Conservation (phyloP, 306 rosid genomes). For the Benincasa hispida region DNA sequence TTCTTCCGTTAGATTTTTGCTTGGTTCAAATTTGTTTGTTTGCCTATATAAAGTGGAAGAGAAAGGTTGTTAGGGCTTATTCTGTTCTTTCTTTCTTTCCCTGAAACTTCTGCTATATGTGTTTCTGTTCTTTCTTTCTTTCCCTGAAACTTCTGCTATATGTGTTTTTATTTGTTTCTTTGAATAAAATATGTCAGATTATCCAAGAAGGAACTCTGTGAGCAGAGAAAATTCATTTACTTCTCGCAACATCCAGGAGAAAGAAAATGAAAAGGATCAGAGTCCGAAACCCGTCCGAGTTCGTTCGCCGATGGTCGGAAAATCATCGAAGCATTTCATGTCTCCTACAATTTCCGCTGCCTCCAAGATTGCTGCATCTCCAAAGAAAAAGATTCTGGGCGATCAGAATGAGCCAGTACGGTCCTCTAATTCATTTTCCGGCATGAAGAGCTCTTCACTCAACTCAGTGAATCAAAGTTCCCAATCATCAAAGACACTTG, state of each 20-base stretch:
- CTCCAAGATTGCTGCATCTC: conserved; percentile 47
- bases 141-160: too few relatives aligned
- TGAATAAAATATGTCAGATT: conserved; percentile 22
- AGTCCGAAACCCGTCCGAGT: conserved; percentile 23
- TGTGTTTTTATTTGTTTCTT: neutral
- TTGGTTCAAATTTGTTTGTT: conserved; percentile 10
- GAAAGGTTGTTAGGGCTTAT: neutral
- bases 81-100: neutral
- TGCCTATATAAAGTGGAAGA: conserved; percentile 11
- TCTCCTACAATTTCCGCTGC: conserved; percentile 84
- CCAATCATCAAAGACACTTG: conserved; percentile 17
- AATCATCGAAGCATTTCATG: conserved; percentile 67
- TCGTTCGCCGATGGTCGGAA: conserved; percentile 48
- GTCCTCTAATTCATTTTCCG: conserved; percentile 22
- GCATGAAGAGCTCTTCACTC: conserved; percentile 23
- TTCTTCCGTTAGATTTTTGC: neutral
- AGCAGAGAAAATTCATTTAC: conserved; percentile 24
- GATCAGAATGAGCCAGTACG: conserved; percentile 57
- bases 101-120: neutral
- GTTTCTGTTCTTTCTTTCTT: neutral
- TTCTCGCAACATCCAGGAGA: conserved; percentile 35
- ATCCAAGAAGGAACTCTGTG: conserved; percentile 29
- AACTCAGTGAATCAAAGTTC: conserved; percentile 32
- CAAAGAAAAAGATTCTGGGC: conserved; percentile 49
- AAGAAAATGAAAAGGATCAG: conserved; percentile 64